Base-by-base conservation (phyloP, 257 asterid species). In the Solanum tacnaense region DNA sequence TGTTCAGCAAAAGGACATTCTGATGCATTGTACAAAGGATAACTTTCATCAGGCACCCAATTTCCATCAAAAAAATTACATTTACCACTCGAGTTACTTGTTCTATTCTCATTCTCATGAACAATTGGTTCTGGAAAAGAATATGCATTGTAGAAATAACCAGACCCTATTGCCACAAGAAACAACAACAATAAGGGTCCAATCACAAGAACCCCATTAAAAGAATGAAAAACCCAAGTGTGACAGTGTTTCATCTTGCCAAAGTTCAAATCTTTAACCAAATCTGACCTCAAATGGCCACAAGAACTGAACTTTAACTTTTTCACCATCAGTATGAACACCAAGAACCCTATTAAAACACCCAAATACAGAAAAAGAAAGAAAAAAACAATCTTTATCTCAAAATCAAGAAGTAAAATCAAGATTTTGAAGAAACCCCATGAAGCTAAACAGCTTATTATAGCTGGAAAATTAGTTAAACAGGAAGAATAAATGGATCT, bases 61-160 rank as follows among this genome's bases (percentile, higher is more conserved):
- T 81, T 89, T 49, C 99, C 98, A 90, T 93, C 94, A 92, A 94
- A 95, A 88, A 94, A 89, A 93, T 96, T 91, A 90, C 99, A 96
- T 21, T 68, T 92, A 41, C 89, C 91, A 76, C 87, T 89, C 67
- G 84, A 62, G 38, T 41, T 29, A 20, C 44, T 36, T 58, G 67
- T 78, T 65, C 39, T 83, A 65, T 72, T 62, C 38, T 31, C 90
- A 90, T 86, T 83, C 78, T 35, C 72, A 60, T 86, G 91, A 88
- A 91, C 91, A 21, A 86, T 85, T 12, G 92, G 89, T 60, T 89
- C 93, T 67, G 85, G 93, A 78, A 88, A 89, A 88, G 93, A 87
- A 60, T 96, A 95, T 74, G 89, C 89, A 88, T 88, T 83, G 90
- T 68, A 93, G 60, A 93, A 91, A 89, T 90, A 94, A 87, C 96